Base-by-base conservation (phyloP, 1,284 basidiomycete genomes). In the Wolfiporia cocos region DNA sequence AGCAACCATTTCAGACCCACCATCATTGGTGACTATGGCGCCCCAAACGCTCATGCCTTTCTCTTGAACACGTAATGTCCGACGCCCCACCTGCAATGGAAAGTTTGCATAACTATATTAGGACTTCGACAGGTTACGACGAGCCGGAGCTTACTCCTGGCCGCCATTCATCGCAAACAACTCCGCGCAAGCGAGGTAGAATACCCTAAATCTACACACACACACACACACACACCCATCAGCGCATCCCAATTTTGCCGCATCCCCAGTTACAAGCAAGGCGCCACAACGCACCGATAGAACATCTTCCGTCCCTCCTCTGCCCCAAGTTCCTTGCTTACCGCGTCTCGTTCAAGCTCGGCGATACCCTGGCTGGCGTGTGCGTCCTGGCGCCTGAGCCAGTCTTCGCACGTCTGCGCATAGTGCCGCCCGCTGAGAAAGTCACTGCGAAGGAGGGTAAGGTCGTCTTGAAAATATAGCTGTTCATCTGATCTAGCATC, bases 151-250 rank as follows among this genome's bases (percentile, higher is more conserved):
- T 55, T 51, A 79, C 77, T 81, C 76, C 59, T 88, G 71, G 2
- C 86, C 84, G 4, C 59, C 59, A 51, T 86, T 73, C 58, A 81
- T 67, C 5, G 68, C 78, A 58, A 89, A 90, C 47, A 88, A 70
- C 55, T 87, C 86, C 4, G 81, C 79, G 49, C 81, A 84, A 12
- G 84, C 82, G 56, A 88, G 71, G 55, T 84, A 88, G 60, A 88
- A 88, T 24, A 86, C 78, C 17, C 82, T 65, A 59, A 84, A 86
- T 44, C 79, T 75, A 45, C 10, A 18, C 19, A 37, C 7, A 21
- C 20, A 28, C 26, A 28, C 36, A 11, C 21, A 28, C 36, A 37
- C 20, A 24, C 24, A 17, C n/a, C n/a, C 26, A 14, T 14, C 14
- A 20, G 11, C 5, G 23, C 34, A n/a, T 17, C 11, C 23, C 31